Base-by-base conservation (phyloP, 2,329 filamentous ascomycete species). In the Alternaria sp. region DNA sequence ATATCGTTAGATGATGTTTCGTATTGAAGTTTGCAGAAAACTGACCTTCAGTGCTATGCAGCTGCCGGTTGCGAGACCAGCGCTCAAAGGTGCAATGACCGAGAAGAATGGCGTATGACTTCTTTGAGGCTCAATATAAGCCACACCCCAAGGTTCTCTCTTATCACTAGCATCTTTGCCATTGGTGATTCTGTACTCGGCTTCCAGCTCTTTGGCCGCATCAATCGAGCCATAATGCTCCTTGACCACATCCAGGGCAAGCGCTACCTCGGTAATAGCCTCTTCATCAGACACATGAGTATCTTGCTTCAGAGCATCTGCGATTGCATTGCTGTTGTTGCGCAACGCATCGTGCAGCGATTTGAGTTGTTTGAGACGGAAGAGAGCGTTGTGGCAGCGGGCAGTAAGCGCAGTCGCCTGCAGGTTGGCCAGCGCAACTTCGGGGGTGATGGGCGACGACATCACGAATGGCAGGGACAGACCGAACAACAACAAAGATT, bases 41-140 rank as follows among this genome's bases (percentile, higher is more conserved):
- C 77, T 68, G 62, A 85, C 84, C 77, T 85, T 82, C 11, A 87
- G 49, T 30, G 83, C 77, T 4, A 86, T 78, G 67, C 84, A 86
- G 61, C 85, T 87, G 0, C 85, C 85, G 12, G 84, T 83, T 1
- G 82, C 81, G 28, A 87, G 66, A 8, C 85, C 84, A 5, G 84
- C 81, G 32, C 79, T 80, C 43, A 87, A 54, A 7, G 68, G 59
- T n/a, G 63, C 59, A 19, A 75, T 57, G 7, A 57, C 51, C 8
- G 71, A 72, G 64, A 82, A 86, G 62, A 87, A 82, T 9, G 83
- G 73, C 0, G 82, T 86, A 70, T 87, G 83, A 7, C 63, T 74
- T 30, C 64, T 57, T 10, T 78, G 75, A 1, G 85, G 84, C 52
- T 84, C 80, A 53, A 88, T 83, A 47, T 84, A 84, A 1, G 83